Percentiles rank a stretch among this genome's conserved stretches.
Conservation (phyloP, 306 rosid species). For the Trifolium dubium region DNA sequence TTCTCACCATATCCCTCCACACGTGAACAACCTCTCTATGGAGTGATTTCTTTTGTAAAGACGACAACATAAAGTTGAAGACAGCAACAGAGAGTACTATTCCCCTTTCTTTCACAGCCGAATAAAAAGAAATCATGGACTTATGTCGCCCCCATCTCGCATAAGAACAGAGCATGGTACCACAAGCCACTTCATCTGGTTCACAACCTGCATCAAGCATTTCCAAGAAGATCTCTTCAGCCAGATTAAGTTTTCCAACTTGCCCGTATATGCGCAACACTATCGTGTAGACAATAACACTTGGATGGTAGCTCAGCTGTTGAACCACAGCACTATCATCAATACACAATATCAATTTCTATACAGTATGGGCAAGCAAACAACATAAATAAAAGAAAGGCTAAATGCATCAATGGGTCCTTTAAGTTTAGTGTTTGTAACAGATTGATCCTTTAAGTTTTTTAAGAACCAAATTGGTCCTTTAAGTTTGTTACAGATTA, state of each 20-base stretch:
- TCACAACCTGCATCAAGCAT: slow-evolving; percentile 90
- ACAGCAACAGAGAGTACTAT: slow-evolving; percentile 66
- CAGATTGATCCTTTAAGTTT: too few species aligned
- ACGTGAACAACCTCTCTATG: slow-evolving; percentile 65
- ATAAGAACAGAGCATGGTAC: slow-evolving; percentile 93
- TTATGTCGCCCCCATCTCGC: slow-evolving; percentile 96
- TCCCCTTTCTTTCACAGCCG: slow-evolving; percentile 78
- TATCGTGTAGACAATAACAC: slow-evolving; percentile 85
- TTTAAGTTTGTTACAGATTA: too few species aligned
- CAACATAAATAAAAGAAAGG: neutral
- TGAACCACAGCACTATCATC: slow-evolving; percentile 61
- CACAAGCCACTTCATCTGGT: slow-evolving; percentile 93
- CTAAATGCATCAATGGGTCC: too few species aligned
- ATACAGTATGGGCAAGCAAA: slow-evolving; percentile 35
- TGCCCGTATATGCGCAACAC: slow-evolving; percentile 84
- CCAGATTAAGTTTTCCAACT: slow-evolving; percentile 82
- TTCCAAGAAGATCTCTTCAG: slow-evolving; percentile 92
- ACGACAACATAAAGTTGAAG: slow-evolving; percentile 91
- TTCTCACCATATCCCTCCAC: slow-evolving; percentile 75
- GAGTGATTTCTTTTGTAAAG: slow-evolving; percentile 91
- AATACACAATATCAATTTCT: slow-evolving; percentile 51
- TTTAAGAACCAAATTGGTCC: too few species aligned
- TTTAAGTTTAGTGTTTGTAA: too few species aligned
- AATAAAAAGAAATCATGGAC: slow-evolving; percentile 86
- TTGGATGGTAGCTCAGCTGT: slow-evolving; percentile 89